phyloP scores from a whole-genome alignment of 345 rosid species.

The Erodium maritimum region DNA sequence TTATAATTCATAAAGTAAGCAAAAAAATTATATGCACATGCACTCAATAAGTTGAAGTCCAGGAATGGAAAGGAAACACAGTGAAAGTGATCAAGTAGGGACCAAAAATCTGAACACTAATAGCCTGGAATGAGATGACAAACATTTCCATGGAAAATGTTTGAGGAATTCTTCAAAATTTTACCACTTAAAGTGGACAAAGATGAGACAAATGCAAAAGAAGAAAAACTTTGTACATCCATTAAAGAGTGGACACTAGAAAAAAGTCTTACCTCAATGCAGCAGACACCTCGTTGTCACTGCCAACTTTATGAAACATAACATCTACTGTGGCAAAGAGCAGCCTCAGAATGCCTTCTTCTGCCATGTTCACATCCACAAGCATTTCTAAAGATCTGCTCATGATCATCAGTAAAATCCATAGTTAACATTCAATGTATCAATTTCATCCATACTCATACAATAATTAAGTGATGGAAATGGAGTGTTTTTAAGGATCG shows the following conservation, averaged over 20 bases:
- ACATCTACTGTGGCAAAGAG: constrained; percentile 69
- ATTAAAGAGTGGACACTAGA: not conserved
- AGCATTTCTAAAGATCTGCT: constrained; percentile 87
- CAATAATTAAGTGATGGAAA: not conserved
- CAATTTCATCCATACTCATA: not conserved
- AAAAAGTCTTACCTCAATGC: constrained; percentile 51
- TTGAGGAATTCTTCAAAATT: too few relatives aligned
- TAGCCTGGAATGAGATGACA: too few relatives aligned
- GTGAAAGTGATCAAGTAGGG: too few relatives aligned
- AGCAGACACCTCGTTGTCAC: constrained; percentile 68
- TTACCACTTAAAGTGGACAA: not conserved
- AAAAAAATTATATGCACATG: too few relatives aligned
- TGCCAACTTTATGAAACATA: constrained; percentile 48
- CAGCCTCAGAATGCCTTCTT: constrained; percentile 83
- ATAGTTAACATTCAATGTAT: not conserved
- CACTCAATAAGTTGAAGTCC: too few relatives aligned
- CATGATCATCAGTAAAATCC: constrained; percentile 9
- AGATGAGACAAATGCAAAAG: too few relatives aligned
- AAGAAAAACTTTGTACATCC: too few relatives aligned
- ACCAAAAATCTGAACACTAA: too few relatives aligned
- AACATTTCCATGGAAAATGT: too few relatives aligned
- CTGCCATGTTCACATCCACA: constrained; percentile 55
- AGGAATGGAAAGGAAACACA: too few relatives aligned
- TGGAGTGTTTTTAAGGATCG: not conserved
- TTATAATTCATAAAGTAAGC: too few relatives aligned